These are phyloP conservation scores for Saccharomycopsis sp. DNA, from an alignment of 805 yeast genomes.

Conservation along the genomic window DNA sequence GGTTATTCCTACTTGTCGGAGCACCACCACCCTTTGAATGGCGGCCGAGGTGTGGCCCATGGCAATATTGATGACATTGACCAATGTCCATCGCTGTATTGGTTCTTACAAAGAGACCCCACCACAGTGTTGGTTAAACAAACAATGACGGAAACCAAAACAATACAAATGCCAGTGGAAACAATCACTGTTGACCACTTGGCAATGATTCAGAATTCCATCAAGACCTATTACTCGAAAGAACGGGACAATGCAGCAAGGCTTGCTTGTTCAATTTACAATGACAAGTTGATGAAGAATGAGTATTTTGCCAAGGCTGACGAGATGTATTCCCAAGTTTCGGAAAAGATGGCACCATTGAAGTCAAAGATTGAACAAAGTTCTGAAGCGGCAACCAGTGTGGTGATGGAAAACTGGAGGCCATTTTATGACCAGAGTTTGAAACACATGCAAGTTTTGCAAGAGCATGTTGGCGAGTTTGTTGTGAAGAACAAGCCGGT, in stretches of 20 bases:
- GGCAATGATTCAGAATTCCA: not conserved
- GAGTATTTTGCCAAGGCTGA: not conserved
- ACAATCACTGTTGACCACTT: slow-evolving; percentile 5
- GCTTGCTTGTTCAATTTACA: not conserved
- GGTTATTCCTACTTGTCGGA: too few relatives aligned
- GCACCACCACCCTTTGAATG: too few relatives aligned
- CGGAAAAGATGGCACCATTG: not conserved
- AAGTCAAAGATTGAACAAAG: not conserved
- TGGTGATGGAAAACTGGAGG: not conserved
- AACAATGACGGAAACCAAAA: slow-evolving; percentile 6
- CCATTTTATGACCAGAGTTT: not conserved
- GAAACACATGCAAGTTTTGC: not conserved
- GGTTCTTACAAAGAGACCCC: too few relatives aligned
- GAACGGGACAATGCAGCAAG: not conserved
- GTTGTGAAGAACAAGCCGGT: not conserved
- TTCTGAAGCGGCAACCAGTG: not conserved
- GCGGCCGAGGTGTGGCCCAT: too few relatives aligned
- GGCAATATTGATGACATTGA: too few relatives aligned
- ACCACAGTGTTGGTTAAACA: slow-evolving; percentile 2
- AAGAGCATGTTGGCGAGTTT: not conserved
- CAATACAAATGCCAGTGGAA: not conserved
- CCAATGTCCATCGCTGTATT: too few relatives aligned
- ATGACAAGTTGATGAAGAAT: not conserved
- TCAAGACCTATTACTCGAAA: not conserved
- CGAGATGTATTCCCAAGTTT: not conserved